phyloP scores from a whole-genome alignment of 139 green algal species.

The Chlorella sp. region DNA sequence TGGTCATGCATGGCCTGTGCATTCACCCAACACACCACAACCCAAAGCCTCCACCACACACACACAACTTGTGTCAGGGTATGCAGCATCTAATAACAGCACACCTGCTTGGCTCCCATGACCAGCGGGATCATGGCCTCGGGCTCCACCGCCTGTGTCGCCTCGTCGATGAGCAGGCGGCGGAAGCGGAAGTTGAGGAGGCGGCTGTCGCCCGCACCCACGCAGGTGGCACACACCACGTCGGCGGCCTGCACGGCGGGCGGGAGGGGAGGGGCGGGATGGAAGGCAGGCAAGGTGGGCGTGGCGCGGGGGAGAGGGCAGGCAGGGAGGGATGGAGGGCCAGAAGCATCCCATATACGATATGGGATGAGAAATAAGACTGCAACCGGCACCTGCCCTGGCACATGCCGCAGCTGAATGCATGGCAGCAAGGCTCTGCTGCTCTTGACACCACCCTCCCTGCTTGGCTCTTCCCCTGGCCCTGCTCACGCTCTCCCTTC shows the following conservation, averaged over 20 bases:
- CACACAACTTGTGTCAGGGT: too few species aligned
- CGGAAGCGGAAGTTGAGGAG: slow-evolving; percentile 64
- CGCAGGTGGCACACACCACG: slow-evolving; percentile 79
- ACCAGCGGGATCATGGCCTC: slow-evolving; percentile 97
- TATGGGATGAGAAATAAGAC: not conserved
- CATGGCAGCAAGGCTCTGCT: too few species aligned
- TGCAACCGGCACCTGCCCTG: not conserved
- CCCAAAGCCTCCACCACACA: too few species aligned
- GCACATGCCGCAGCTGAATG: too few species aligned
- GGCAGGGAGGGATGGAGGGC: not conserved
- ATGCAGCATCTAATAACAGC: too few species aligned
- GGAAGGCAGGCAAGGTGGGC: slow-evolving; percentile 1
- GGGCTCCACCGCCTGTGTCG: slow-evolving; percentile 92
- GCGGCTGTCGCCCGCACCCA: slow-evolving; percentile 62
- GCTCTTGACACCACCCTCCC: too few species aligned
- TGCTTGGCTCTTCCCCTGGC: not conserved
- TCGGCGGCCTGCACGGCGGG: slow-evolving; percentile 60
- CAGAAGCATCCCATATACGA: too few species aligned
- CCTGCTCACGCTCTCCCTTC: not conserved
- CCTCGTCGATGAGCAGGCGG: slow-evolving; percentile 91
- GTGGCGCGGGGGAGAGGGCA: not conserved
- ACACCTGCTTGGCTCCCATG: slow-evolving; percentile 91
- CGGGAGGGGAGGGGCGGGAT: not conserved
- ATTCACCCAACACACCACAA: not conserved
- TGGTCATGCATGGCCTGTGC: too few species aligned